These are phyloP conservation scores for Juncus inflexus DNA, from an alignment of 176 grass and related monocot genomes.

Conservation along the genomic window DNA sequence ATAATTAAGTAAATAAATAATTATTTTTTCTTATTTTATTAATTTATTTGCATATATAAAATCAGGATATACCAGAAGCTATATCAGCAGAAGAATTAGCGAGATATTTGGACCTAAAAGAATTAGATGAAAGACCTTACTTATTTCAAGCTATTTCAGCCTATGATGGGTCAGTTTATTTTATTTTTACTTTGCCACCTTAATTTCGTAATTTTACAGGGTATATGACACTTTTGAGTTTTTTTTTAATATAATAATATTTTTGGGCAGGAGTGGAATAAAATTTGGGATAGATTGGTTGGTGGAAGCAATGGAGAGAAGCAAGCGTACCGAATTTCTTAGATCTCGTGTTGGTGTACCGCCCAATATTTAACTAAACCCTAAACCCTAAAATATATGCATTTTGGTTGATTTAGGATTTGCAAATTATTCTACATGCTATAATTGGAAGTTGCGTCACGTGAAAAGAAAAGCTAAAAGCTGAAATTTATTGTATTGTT, in stretches of 20 bases:
- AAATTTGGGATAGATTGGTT: conserved; percentile 84
- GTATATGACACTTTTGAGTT: neutral
- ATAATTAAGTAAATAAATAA: conserved; percentile 9
- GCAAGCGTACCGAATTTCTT: conserved; percentile 63
- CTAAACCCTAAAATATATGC: no score
- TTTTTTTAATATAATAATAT: neutral
- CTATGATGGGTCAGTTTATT: conserved; percentile 71
- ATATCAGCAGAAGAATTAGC: conserved; percentile 67
- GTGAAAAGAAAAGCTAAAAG: no score
- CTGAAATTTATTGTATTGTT: no score
- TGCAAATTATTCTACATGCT: no score
- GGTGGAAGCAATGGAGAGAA: conserved; percentile 74
- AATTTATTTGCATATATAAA: neutral
- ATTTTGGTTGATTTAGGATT: no score
- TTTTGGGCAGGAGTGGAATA: conserved; percentile 64
- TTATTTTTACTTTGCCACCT: no score
- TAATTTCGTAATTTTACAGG: no score
- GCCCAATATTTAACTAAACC: conserved; percentile 45
- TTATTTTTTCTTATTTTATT: neutral
- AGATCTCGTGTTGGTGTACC: conserved; percentile 45
- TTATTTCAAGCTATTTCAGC: conserved; percentile 81
- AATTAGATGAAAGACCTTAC: conserved; percentile 67
- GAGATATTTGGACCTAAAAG: conserved; percentile 85
- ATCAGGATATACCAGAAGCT: conserved; percentile 79
- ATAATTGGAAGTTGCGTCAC: no score